Base-by-base conservation (phyloP, 768 basidiomycete genomes). In the Sarcomyxa edulis region DNA sequence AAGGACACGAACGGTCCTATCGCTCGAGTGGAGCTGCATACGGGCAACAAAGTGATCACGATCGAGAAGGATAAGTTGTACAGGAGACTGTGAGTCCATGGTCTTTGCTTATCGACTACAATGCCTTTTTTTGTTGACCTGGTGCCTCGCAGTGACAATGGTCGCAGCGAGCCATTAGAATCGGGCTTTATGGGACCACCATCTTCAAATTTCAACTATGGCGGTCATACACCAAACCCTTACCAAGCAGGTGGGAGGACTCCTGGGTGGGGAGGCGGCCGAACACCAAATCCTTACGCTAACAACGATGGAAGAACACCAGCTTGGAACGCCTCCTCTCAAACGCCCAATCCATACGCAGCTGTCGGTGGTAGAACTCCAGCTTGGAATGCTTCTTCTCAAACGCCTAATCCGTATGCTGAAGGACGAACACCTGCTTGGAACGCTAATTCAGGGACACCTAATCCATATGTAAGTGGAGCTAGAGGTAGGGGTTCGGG, bases 1-100 rank as follows among this genome's bases (percentile, higher is more conserved):
- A 97, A 94, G 62, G 96, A 98, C 55, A 88, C 92, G 20, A 95
- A 93, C 42, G 95, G 93, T 4, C 70, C 72, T 26, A 68, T 80
- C 40, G 89, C 85, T 2, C 77, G 96, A 28, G 92, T 99, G 10
- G 96, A 98, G 59, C 66, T 99, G n/a, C 82, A 91, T 10, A 84
- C 84, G 26, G 69, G 71, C 12, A 94, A 93, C 60, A 93, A 90
- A 60, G 69, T 93, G 15, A 81, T 99, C 42, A 83, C 82, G 26
- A 81, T 97, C 41, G 84, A 87, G 33, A 89, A 92, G 53, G 72
- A 74, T 31, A 89, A 87, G 53, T 60, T 95, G 14, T 72, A 76
- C 45, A 72, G 81, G 40, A 73, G 82, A 62, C 58, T 78, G 89
- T 90, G 53, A 53, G 86, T 72, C n/a, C 4, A 7, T 27, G n/a